These are phyloP conservation scores for Wickerhamiella occidentalis DNA, from an alignment of 805 yeast genomes.

Conservation along the genomic window DNA sequence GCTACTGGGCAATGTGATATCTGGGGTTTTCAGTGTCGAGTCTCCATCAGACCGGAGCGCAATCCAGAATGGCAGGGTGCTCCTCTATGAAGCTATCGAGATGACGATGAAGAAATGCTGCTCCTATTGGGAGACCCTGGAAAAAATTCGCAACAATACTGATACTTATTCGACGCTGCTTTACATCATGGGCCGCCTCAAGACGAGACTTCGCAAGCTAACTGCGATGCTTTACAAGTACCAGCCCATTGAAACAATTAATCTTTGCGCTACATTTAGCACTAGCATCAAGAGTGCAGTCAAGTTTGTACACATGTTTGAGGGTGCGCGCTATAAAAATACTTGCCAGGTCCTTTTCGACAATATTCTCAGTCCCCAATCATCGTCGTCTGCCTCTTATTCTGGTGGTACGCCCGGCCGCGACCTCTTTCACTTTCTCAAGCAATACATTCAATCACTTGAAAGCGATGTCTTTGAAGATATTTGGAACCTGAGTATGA, in stretches of 20 bases:
- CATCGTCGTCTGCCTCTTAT: background rate
- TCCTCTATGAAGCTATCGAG: conserved; percentile 16
- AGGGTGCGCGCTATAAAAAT: conserved; percentile 17
- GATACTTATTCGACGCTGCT: conserved; percentile 14
- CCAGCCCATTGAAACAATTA: conserved; percentile 17
- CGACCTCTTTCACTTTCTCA: conserved; percentile 25
- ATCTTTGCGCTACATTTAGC: conserved; percentile 10
- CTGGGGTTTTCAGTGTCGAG: conserved; percentile 66
- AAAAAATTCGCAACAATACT: conserved; percentile 10
- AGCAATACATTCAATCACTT: conserved; percentile 48
- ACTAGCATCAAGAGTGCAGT: conserved; percentile 15
- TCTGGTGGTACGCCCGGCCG: background rate
- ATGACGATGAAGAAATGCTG: conserved; percentile 16
- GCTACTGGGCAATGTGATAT: conserved; percentile 41
- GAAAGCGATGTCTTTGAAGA: conserved; percentile 74
- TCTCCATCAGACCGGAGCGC: conserved; percentile 41
- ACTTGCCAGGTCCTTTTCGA: conserved; percentile 17
- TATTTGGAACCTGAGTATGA: conserved; percentile 47
- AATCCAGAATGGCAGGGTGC: conserved; percentile 37
- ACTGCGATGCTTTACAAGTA: conserved; percentile 18
- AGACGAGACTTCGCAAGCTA: conserved; percentile 23
- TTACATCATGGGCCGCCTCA: conserved; percentile 21
- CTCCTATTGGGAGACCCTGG: conserved; percentile 19
- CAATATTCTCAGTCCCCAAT: conserved; percentile 6
- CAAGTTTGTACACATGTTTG: conserved; percentile 20